Base-by-base conservation (phyloP, 208 protist genomes). In the Leishmania turanica region DNA sequence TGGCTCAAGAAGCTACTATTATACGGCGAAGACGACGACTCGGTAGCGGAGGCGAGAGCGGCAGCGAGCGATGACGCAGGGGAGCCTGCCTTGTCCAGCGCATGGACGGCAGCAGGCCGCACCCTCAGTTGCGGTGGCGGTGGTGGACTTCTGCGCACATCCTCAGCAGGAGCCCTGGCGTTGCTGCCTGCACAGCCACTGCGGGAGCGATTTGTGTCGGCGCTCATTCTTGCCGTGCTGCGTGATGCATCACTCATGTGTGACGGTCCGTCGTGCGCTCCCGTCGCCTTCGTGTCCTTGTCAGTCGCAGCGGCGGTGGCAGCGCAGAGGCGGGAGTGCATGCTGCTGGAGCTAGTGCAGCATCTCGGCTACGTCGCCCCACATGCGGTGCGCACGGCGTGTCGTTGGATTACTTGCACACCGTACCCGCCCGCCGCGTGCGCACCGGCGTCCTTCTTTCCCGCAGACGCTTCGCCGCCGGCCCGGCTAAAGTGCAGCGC, bases 331-430 rank as follows among this genome's bases (percentile, higher is more conserved):
- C 82, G 82, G 27, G 82, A 85, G 73, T 37, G 17, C 40, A 7
- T 62, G 51, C n/a, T 85, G 73, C 17, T 58, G n/a, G 69, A 82
- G 47, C 45, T 79, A 0, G 64, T 82, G 31, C 77, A 79, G 42
- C 19, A 65, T n/a, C 77, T 85, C 37, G 77, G 77, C 60, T 74
- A 76, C 66, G 27, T 79, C 24, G 65, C 82, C 40, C 82, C 82
- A 15, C 77, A 85, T 21, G 77, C 77, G 24, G 79, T 75, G 77
- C 65, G 34, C 19, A 54, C 73, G 3, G 82, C 73, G 27, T 45
- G 69, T 49, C 51, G 47, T 40, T 82, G 77, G 82, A 76, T 78
- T 51, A 40, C 42, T 0, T 9, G 45, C 42, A 85, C 82, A 21
- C 82, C 82, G 19, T 84, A 78, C 34, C 81, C 81, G 15, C 62